Base-by-base conservation (phyloP, 2,329 filamentous ascomycete species). In the Penicillium sp. region DNA sequence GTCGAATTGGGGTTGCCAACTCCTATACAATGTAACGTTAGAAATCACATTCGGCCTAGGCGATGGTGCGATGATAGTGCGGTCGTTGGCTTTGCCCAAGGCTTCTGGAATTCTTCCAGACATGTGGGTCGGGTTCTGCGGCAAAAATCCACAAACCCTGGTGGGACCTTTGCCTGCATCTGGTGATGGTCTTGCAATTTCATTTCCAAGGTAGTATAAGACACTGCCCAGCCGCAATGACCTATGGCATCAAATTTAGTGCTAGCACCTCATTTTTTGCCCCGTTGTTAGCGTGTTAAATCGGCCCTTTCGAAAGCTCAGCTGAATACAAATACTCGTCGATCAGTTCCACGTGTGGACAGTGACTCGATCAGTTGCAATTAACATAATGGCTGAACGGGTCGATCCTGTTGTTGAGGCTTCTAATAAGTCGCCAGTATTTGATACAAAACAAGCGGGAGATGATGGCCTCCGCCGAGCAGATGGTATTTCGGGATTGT, bases 401-500 rank as follows among this genome's bases (percentile, higher is more conserved):
- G 21, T 19, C 23, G 41, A 41, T 38, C 40, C 38, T 23, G 25
- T 44, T 21, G 19, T 33, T 21, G 36, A 19, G 34, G 40, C 47
- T 25, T 44, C 55, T 21, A 46, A 63, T 8, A 70, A 68, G 52
- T 52, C 55, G 15, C 41, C 64, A 8, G 33, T 62, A 36, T 46
- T 64, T n/a, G 62, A 67, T 51, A 53, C 62, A 5, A 71, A 67
- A 47, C 54, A 61, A 11, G 27, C 63, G 5, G 49, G 41, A n/a
- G 66, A 67, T 8, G 62, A 68, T 33, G 68, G 53, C 9, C 66
- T 65, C 6, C 64, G 62, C 11, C 64, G 68, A 16, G 65, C 68
- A 0, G 71, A 73, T 60, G 70, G 71, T 7, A 68, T 74, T 23
- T 67, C 71, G 10, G 67, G 68, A 25, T 46, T 74, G 8, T 73